Percentiles rank a stretch among this genome's conserved stretches.
Evolutionary conservation across 1,139 yeast genomes (phyloP).

Genomic region (Schizosaccharomyces versatilis): DNA sequence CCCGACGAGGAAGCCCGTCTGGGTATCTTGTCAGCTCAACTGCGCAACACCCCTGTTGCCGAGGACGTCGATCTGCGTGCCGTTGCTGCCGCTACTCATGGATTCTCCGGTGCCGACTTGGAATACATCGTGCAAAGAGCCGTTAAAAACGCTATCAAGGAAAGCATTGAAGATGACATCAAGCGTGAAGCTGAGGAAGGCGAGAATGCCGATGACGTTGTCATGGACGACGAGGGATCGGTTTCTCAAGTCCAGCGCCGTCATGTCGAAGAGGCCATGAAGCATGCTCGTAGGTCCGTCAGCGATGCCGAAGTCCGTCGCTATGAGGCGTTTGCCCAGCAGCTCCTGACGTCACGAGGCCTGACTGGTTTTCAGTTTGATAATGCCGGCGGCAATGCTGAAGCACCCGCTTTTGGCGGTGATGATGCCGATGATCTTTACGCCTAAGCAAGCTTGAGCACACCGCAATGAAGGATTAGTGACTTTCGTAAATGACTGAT

Average conservation of each 20-base stretch:
- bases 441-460: neutral
- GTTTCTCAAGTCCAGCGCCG: slow-evolving; percentile 86
- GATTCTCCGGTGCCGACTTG: slow-evolving; percentile 98
- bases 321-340: slow-evolving; percentile 95
- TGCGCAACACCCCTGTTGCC: slow-evolving; percentile 94
- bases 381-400: slow-evolving; percentile 19
- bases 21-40: slow-evolving; percentile 82
- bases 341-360: slow-evolving; percentile 87
- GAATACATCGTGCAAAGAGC: slow-evolving; percentile 93
- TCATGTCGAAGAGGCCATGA: slow-evolving; percentile 97
- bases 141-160: slow-evolving; percentile 96
- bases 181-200: slow-evolving; percentile 28
- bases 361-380: slow-evolving; percentile 25
- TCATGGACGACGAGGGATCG: slow-evolving; percentile 56
- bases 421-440: slow-evolving; percentile 1
- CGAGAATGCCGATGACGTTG: slow-evolving; percentile 29
- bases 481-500: too few species aligned
- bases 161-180: slow-evolving; percentile 64
- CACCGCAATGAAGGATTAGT: too few species aligned
- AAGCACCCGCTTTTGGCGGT: slow-evolving; percentile 23
- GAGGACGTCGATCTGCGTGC: slow-evolving; percentile 78
- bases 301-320: slow-evolving; percentile 94
- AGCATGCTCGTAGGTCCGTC: slow-evolving; percentile 93
- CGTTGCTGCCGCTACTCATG: slow-evolving; percentile 81
- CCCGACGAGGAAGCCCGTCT: slow-evolving; percentile 90